Conservation (phyloP, 768 basidiomycete genomes). For the Paxillus rubicundulus region DNA sequence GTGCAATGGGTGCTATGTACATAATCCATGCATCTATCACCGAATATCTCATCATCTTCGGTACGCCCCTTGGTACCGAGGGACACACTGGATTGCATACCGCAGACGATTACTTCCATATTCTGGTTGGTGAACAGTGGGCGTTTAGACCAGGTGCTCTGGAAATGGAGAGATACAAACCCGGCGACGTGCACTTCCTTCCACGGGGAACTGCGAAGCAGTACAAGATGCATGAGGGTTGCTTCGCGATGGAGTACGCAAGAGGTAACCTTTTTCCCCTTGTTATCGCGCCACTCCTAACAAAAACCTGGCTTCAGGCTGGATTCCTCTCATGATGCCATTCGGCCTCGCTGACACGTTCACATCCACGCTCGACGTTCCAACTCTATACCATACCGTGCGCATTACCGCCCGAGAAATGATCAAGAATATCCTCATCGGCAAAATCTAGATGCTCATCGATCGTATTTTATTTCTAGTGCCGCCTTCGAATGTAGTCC, state of each 20-base stretch:
- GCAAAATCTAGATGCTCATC: conserved; percentile 64
- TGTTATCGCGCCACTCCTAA: neutral
- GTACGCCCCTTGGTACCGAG: conserved; percentile 95
- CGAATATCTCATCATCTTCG: conserved; percentile 95
- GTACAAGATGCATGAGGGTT: conserved; percentile 96
- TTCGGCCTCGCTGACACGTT: conserved; percentile 88
- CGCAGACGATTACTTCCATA: conserved; percentile 98
- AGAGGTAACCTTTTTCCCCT: conserved; percentile 53
- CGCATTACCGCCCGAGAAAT: conserved; percentile 83
- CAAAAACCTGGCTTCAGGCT: conserved; percentile 54
- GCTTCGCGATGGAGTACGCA: conserved; percentile 95
- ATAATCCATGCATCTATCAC: conserved; percentile 96
- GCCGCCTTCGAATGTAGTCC: too few species aligned
- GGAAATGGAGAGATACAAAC: conserved; percentile 79
- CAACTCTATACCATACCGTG: conserved; percentile 75
- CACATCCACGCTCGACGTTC: conserved; percentile 85
- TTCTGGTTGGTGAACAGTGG: conserved; percentile 92
- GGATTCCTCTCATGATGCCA: conserved; percentile 96
- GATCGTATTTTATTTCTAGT: too few species aligned
- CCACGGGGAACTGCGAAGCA: conserved; percentile 86
- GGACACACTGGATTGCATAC: conserved; percentile 93
- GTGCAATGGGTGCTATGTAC: conserved; percentile 98
- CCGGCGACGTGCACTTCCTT: conserved; percentile 85
- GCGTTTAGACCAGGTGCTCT: conserved; percentile 81
- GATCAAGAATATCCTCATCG: conserved; percentile 72